Percentiles rank a stretch among this genome's conserved stretches.
Conservation (phyloP, 495 filamentous ascomycete genomes). For the Neurospora sp. region DNA sequence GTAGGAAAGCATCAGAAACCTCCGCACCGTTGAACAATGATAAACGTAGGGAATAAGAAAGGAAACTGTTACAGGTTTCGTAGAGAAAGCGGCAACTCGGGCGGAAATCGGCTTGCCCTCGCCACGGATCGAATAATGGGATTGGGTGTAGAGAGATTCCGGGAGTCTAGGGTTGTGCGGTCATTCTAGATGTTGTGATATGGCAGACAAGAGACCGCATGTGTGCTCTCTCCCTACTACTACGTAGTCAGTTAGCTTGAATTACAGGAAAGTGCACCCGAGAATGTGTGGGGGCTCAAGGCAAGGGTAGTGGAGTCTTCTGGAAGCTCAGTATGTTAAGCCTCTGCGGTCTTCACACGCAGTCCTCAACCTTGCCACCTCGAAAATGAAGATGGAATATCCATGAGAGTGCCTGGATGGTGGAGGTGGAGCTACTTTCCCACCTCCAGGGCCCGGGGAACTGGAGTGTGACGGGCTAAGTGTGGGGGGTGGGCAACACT, state of each 20-base stretch:
- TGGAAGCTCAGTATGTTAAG: neutral
- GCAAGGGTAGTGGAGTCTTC: neutral
- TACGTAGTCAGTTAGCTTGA: neutral
- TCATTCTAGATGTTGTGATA: neutral
- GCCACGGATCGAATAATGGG: neutral
- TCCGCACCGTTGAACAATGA: neutral
- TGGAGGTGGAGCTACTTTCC: neutral
- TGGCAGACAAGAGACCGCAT: neutral
- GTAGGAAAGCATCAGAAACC: neutral
- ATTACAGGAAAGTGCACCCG: neutral
- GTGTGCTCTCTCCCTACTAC: neutral
- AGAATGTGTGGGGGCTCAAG: neutral
- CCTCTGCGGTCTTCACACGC: neutral
- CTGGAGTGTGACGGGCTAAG: neutral
- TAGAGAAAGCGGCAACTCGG: neutral
- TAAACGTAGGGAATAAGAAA: neutral
- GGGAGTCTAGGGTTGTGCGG: neutral
- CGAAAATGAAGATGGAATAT: neutral
- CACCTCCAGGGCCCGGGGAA: neutral
- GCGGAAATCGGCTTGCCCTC: neutral
- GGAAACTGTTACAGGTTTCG: neutral
- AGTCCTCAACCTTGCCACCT: neutral
- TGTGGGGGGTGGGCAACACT: neutral
- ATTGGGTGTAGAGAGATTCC: neutral
- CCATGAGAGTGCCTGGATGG: no score